These are phyloP conservation scores for Beta vulgaris DNA, from an alignment of 148 eudicot species.

Conservation along the genomic window DNA sequence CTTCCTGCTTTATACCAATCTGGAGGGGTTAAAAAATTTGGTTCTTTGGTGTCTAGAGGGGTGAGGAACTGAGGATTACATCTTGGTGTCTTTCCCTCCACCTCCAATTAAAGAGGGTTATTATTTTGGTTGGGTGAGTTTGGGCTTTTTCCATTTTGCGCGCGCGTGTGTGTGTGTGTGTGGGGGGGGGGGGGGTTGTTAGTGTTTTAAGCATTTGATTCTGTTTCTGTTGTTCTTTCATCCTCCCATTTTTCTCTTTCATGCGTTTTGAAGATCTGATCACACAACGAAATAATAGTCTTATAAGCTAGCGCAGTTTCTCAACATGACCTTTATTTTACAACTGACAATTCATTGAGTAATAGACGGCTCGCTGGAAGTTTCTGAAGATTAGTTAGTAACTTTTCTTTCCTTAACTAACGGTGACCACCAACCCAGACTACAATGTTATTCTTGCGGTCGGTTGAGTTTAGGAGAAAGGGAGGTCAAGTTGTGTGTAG, in stretches of 20 bases:
- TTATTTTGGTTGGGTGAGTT: not conserved
- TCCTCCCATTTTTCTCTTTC: not conserved
- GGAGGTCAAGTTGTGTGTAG: constrained; percentile 4
- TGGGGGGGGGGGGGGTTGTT: not conserved
- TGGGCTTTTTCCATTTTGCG: too few relatives aligned
- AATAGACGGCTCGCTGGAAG: too few relatives aligned
- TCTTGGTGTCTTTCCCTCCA: not conserved
- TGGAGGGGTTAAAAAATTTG: not conserved
- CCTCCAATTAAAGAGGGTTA: not conserved
- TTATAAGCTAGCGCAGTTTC: not conserved
- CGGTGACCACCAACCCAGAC: not conserved
- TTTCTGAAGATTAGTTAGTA: not conserved
- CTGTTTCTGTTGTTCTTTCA: not conserved
- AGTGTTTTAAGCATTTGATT: not conserved
- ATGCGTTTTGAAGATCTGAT: not conserved
- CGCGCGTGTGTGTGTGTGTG: too few relatives aligned
- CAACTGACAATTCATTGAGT: not conserved
- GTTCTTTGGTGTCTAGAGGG: constrained; percentile 2
- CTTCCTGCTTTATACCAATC: not conserved
- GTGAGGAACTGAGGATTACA: too few relatives aligned
- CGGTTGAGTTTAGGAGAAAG: not conserved
- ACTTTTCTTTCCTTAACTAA: not conserved
- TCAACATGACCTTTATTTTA: not conserved
- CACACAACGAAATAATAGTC: not conserved
- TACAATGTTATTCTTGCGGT: not conserved